A percentile compares a stretch with the other conserved stretches of the same genome.
Conservation (phyloP, 345 rosid genomes). For the Orychophragmus violaceus region DNA sequence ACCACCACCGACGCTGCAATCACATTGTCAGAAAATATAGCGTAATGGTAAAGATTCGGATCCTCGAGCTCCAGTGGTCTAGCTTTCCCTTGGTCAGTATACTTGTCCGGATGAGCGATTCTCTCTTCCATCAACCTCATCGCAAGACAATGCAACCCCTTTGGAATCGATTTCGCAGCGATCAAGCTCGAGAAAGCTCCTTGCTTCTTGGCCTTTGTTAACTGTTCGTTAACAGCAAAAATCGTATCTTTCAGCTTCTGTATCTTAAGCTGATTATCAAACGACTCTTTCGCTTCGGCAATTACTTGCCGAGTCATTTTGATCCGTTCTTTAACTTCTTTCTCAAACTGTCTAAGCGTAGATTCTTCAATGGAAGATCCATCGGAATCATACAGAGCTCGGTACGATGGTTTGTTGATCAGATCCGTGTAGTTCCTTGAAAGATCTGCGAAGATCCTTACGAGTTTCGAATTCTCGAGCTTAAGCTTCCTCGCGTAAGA, state of each 20-base stretch:
- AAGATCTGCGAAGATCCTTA: conserved; percentile 81
- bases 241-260: conserved; percentile 92
- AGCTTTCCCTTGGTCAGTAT: conserved; percentile 66
- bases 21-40: conserved; percentile 66
- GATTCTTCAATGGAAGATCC: conserved; percentile 61
- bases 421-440: conserved; percentile 80
- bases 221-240: conserved; percentile 79
- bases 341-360: conserved; percentile 67
- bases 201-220: conserved; percentile 89
- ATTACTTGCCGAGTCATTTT: conserved; percentile 82
- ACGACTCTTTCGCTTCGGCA: conserved; percentile 84
- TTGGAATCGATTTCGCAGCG: conserved; percentile 93
- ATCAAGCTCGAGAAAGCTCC: conserved; percentile 93
- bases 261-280: conserved; percentile 94
- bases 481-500: conserved; percentile 92
- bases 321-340: conserved; percentile 90
- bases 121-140: conserved; percentile 98
- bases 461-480: conserved; percentile 87
- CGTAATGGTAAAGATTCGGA: conserved; percentile 41
- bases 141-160: conserved; percentile 84
- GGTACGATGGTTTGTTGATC: conserved; percentile 58
- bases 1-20: conserved; percentile 94
- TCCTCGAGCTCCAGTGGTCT: conserved; percentile 65
- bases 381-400: conserved; percentile 55
- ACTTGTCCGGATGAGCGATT: conserved; percentile 77